These are phyloP conservation scores for Cruciata laevipes DNA, from an alignment of 257 asterid genomes.

Conservation along the genomic window DNA sequence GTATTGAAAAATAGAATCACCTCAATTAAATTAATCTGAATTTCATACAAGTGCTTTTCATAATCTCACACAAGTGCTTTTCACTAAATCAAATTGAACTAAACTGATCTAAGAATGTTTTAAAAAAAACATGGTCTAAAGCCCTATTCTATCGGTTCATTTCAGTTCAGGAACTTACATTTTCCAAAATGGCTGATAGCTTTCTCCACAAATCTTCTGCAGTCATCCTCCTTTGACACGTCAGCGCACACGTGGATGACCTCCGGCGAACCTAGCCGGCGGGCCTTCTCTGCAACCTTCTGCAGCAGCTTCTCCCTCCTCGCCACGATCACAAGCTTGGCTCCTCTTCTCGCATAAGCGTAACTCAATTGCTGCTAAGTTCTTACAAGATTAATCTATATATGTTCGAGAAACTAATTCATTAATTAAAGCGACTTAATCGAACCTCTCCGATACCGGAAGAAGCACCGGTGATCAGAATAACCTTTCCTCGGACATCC, in stretches of 20 bases:
- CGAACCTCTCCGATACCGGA: conserved; percentile 27
- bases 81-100: too few relatives aligned
- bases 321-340: conserved; percentile 52
- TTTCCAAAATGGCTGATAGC: conserved; percentile 49
- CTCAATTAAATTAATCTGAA: too few relatives aligned
- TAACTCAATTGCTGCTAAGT: conserved; percentile 40
- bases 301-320: conserved; percentile 43
- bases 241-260: conserved; percentile 40
- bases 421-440: neutral
- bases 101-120: too few relatives aligned
- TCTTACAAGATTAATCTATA: neutral
- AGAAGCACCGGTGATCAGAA: conserved; percentile 26
- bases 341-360: conserved; percentile 59
- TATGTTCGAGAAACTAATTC: too few relatives aligned
- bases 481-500: conserved; percentile 22
- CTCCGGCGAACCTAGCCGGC: conserved; percentile 39
- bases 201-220: conserved; percentile 40
- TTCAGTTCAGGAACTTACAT: conserved; percentile 16
- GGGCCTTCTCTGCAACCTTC: conserved; percentile 47
- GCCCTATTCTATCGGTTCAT: too few relatives aligned
- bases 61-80: too few relatives aligned
- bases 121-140: too few relatives aligned
- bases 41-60: too few relatives aligned
- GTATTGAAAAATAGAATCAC: too few relatives aligned
- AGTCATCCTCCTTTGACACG: conserved; percentile 42